Evolutionary conservation across 2,329 filamentous ascomycete species (phyloP).

Genomic region (Helotiales sp.): DNA sequence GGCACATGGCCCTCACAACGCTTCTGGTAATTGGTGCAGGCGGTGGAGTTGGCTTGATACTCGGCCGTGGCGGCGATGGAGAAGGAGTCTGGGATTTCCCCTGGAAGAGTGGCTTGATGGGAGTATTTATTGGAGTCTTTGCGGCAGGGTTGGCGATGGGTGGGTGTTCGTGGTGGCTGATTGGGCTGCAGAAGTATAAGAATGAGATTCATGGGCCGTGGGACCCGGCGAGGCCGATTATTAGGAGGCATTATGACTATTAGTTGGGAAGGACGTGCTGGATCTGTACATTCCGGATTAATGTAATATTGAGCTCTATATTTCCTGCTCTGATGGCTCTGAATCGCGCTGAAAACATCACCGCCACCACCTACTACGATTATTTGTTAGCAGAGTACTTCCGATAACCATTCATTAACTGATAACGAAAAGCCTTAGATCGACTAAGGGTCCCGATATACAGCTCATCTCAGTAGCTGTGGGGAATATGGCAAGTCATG

Average conservation of each 20-base stretch:
- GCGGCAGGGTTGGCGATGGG: conserved; percentile 82
- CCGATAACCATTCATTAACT: too few species aligned
- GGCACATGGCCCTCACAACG: conserved; percentile 78
- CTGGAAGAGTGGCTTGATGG: conserved; percentile 52
- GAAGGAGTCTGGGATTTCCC: conserved; percentile 55
- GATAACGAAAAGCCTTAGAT: too few species aligned
- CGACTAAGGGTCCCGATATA: too few species aligned
- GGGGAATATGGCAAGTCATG: too few species aligned
- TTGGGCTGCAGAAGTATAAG: conserved; percentile 97
- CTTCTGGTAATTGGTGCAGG: conserved; percentile 80
- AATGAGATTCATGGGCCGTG: conserved; percentile 98
- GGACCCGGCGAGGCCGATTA: conserved; percentile 92
- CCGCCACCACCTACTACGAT: too few species aligned
- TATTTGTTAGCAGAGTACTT: too few species aligned
- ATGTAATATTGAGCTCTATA: not conserved
- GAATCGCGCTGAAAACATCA: too few species aligned
- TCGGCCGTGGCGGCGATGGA: conserved; percentile 57
- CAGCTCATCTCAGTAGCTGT: too few species aligned
- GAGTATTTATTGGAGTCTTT: conserved; percentile 76
- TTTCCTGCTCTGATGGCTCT: not conserved
- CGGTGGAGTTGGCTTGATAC: conserved; percentile 71
- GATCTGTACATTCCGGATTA: too few species aligned
- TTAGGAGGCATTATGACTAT: conserved; percentile 60
- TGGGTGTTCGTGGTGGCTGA: conserved; percentile 96
- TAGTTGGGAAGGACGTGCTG: conserved; percentile 12